Evolutionary conservation across 148 eudicot species (phyloP), one percentile per base, ranked within the genome.

Genomic region (Linanthus parryae): DNA sequence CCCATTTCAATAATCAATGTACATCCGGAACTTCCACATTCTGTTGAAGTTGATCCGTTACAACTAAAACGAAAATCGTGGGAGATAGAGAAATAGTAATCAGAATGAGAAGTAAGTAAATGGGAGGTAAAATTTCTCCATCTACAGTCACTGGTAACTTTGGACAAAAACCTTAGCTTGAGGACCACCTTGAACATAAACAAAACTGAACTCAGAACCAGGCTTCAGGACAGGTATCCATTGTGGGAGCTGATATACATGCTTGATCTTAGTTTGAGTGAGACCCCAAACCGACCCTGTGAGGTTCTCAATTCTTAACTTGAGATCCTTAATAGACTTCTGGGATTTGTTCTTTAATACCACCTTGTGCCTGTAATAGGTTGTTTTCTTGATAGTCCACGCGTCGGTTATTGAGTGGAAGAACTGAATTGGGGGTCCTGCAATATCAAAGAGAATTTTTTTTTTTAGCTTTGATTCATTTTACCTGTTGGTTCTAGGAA

Each of bases 151-250:
- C 29, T 86, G 64, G 77, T 74, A 86, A 72, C 78, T 71, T 35
- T 57, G 70, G 13, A 86, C 56, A 0, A 69, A 68, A 47, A 85
- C 66, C 73, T 76, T 72, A 31, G 95, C 94, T 65, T 86, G 95
- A 3, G 92, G 79, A 5, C 95, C 97, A 18, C 86, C 94, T 73
- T 83, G 97, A 43, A 91, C 57, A 52, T 91, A 91, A 36, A 91
- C 77, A 51, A 91, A 80, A 43, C 19, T 67, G 64, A 74, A 78
- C 26, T 83, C 77, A 0, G 74, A 69, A 40, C 80, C 80, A 19
- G 89, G 71, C 24, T 73, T 44, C 48, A 89, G 22, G 5, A 69
- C 67, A 54, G 65, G 73, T 0, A 73, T 47, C 67, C 82, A 49
- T 14, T 66, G 45, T 7, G 92, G 92, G 39, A 70, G 58, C 28